Conservation (phyloP, 2,329 filamentous ascomycete species). For the Ceratocystis colombiana region DNA sequence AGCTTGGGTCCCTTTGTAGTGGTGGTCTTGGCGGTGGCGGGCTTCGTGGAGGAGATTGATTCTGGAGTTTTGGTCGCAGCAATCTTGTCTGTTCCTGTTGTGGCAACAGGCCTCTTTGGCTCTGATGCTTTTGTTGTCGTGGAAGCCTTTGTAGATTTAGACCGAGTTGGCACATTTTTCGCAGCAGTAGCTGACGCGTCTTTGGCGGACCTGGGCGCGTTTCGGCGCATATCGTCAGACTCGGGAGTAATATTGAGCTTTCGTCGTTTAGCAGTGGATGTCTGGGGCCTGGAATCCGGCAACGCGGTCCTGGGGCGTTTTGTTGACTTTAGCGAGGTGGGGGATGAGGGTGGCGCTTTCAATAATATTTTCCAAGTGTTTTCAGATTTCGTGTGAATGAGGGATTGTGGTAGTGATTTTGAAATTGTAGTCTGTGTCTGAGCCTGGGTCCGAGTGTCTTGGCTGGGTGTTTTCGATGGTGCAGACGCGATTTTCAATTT, state of each 20-base stretch:
- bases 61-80: background rate
- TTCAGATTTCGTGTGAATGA: slow-evolving; percentile 18
- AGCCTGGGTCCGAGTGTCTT: slow-evolving; percentile 2
- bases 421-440: background rate
- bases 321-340: slow-evolving; percentile 10
- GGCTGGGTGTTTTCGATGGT: background rate
- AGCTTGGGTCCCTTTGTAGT: slow-evolving; percentile 36
- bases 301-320: slow-evolving; percentile 21
- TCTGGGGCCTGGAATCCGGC: slow-evolving; percentile 11
- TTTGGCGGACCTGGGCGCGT: slow-evolving; percentile 31
- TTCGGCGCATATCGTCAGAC: slow-evolving; percentile 16
- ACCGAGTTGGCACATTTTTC: slow-evolving; percentile 48
- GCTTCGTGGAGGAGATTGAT: slow-evolving; percentile 9
- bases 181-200: slow-evolving; percentile 60
- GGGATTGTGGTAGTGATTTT: background rate
- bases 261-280: slow-evolving; percentile 16
- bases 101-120: background rate
- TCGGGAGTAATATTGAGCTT: slow-evolving; percentile 10
- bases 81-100: background rate
- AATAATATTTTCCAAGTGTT: slow-evolving; percentile 18
- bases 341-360: background rate
- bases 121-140: background rate
- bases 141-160: slow-evolving; percentile 3
- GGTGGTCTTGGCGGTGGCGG: background rate
- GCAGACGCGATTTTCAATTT: slow-evolving; percentile 10